These are phyloP conservation scores for Salix exigua DNA, from an alignment of 345 rosid genomes.

Conservation along the genomic window DNA sequence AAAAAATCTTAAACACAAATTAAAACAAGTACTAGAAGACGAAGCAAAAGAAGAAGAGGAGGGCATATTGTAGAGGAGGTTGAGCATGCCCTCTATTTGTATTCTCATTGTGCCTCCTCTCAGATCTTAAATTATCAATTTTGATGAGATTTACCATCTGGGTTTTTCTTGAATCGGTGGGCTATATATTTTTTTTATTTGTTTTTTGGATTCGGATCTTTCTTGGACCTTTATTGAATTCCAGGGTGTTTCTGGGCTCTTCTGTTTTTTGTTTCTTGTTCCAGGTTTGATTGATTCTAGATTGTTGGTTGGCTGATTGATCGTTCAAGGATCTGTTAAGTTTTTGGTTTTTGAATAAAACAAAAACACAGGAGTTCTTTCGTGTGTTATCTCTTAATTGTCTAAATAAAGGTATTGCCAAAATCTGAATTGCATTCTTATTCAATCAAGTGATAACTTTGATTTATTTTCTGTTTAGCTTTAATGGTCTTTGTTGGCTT, in stretches of 20 bases:
- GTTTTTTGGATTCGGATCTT: conserved; percentile 44
- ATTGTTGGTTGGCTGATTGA: conserved; percentile 29
- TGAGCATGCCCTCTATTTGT: conserved; percentile 54
- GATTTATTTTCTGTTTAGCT: conserved; percentile 5
- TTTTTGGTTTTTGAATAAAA: conserved; percentile 11
- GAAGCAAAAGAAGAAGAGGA: conserved; percentile 12
- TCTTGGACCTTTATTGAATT: conserved; percentile 21
- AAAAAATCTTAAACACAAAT: conserved; percentile 5
- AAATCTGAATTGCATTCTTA: conserved; percentile 8
- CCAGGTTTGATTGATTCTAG: conserved; percentile 36
- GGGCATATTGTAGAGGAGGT: conserved; percentile 51
- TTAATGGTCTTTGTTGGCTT: conserved; percentile 4
- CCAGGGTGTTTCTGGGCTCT: conserved; percentile 11
- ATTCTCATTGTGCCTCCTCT: conserved; percentile 44
- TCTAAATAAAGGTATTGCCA: conserved; percentile 39
- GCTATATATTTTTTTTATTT: conserved; percentile 22
- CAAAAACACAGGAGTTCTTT: conserved; percentile 23
- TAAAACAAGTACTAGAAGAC: conserved; percentile 22
- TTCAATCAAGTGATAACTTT: neutral
- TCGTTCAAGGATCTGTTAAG: conserved; percentile 52
- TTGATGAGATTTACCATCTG: conserved; percentile 58
- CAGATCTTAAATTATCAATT: conserved; percentile 60
- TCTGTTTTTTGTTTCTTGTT: conserved; percentile 4
- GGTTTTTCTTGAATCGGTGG: conserved; percentile 65
- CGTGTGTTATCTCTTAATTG: conserved; percentile 20